Evolutionary conservation across 164 flowering plant species (phyloP).

Genomic region (Nelumbo lutea): DNA sequence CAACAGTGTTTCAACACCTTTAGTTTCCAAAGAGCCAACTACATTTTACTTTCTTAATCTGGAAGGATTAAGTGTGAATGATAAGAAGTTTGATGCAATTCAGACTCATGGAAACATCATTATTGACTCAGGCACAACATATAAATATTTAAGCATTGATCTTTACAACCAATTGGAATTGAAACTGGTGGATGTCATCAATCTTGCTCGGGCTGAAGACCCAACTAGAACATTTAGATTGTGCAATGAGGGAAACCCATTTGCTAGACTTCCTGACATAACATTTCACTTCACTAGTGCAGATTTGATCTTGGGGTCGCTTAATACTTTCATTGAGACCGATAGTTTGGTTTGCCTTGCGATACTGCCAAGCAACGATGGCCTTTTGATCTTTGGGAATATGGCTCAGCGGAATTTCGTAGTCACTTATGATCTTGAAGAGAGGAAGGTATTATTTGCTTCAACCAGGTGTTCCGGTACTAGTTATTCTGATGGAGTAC

Average conservation of each 20-base stretch:
- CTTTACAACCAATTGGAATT: slow-evolving; percentile 4
- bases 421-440: slow-evolving; percentile 26
- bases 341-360: slow-evolving; percentile 20
- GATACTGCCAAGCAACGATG: slow-evolving; percentile 2
- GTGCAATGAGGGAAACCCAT: slow-evolving; percentile 12
- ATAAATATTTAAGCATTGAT: slow-evolving; percentile 5
- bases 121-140: slow-evolving; percentile 46
- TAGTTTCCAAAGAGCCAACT: slow-evolving; percentile 5
- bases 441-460: slow-evolving; percentile 21
- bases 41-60: slow-evolving; percentile 40
- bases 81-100: not conserved
- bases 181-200: slow-evolving; percentile 1
- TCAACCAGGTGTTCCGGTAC: slow-evolving; percentile 17
- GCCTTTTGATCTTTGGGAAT: slow-evolving; percentile 23
- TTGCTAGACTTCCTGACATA: slow-evolving; percentile 5
- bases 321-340: slow-evolving; percentile 17
- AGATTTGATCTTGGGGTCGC: slow-evolving; percentile 15
- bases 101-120: slow-evolving; percentile 29
- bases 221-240: not conserved
- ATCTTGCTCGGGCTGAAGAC: not conserved
- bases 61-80: slow-evolving; percentile 35
- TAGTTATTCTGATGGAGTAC: too few relatives aligned
- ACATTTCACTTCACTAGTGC: slow-evolving; percentile 29
- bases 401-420: slow-evolving; percentile 27
- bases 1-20: slow-evolving; percentile 23